These are phyloP conservation scores for Picea engelmannii DNA, from an alignment of 83 land plant genomes.

Conservation along the genomic window DNA sequence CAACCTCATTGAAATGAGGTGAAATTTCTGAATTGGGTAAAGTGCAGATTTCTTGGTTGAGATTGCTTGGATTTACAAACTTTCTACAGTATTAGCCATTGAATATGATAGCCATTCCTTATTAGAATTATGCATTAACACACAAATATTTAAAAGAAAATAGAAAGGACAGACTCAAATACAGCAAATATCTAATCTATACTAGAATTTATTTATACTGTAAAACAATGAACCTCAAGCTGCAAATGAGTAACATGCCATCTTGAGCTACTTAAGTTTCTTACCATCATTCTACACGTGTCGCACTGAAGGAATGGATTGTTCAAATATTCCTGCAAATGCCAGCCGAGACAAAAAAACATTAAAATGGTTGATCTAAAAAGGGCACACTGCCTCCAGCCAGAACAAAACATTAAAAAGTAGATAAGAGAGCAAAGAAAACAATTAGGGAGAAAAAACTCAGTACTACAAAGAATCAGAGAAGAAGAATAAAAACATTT, in stretches of 20 bases:
- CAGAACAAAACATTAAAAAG: not conserved
- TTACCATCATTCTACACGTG: slow-evolving; percentile 93
- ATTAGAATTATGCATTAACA: not conserved
- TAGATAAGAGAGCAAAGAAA: not conserved
- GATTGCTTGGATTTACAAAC: too few relatives aligned
- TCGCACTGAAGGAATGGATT: slow-evolving; percentile 90
- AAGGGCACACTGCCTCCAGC: not conserved
- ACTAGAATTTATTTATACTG: not conserved
- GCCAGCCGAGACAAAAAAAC: slow-evolving; percentile 11
- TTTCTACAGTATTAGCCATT: too few relatives aligned
- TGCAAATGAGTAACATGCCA: not conserved
- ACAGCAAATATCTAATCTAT: not conserved
- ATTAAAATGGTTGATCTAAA: not conserved
- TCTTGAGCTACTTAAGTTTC: slow-evolving; percentile 30
- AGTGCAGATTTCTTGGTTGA: too few relatives aligned
- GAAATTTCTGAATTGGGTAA: too few relatives aligned
- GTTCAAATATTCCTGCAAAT: slow-evolving; percentile 68
- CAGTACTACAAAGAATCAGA: too few relatives aligned
- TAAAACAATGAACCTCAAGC: slow-evolving; percentile 6
- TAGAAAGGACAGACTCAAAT: not conserved
- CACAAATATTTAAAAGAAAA: slow-evolving; percentile 2
- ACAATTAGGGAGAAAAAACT: not conserved
- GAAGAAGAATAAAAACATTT: slow-evolving; percentile 2
- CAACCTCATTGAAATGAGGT: too few relatives aligned
- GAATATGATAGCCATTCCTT: not conserved